Base-by-base conservation (phyloP, 1,139 yeast genomes). In the Wickerhamomyces sp. region DNA sequence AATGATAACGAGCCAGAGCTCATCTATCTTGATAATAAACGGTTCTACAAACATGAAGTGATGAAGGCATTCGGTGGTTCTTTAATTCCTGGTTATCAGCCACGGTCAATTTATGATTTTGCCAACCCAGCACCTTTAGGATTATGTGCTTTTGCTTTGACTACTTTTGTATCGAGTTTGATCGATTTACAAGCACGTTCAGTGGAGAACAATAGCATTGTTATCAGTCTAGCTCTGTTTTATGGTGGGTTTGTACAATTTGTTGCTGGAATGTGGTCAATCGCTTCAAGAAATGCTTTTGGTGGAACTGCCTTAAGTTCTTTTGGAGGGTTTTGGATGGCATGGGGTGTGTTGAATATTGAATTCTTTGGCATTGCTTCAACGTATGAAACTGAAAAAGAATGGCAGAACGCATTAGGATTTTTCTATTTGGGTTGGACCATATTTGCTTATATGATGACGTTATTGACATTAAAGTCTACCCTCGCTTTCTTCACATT, bases 161-260 rank as follows among this genome's bases (percentile, higher is more conserved):
- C 86, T 26, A 79, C 86, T 5, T 81, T 81, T 61, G 81, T 80
- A 15, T 61, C 80, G 38, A 74, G 82, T 7, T 61, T 81, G 62
- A 63, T 73, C 44, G 69, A 70, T 41, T 68, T 74, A 1, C 63
- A 64, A 29, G 78, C 78, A 12, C 68, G 68, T 67, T 78, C 78
- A n/a, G 68, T 73, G 36, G 47, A 51, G 3, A 63, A 64, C 19
- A 71, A 81, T 26, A 69, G 72, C 48, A 68, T 79, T 25, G 81
- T 80, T 39, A 70, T 84, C 35, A 95, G 95, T 14, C 65, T 81
- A 40, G 95, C 95, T 1, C 74, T 76, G 56, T 88, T 88, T 63
- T 88, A 88, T 63, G 95, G 95, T 41, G 96, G 96, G 13, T 64
- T 79, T n/a, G 77, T 85, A 35, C 95, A 86, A 60, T 61, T 71